Evolutionary conservation across 352 stramenopile species (phyloP).

Genomic region (Stephanocyclus meneghinianus): DNA sequence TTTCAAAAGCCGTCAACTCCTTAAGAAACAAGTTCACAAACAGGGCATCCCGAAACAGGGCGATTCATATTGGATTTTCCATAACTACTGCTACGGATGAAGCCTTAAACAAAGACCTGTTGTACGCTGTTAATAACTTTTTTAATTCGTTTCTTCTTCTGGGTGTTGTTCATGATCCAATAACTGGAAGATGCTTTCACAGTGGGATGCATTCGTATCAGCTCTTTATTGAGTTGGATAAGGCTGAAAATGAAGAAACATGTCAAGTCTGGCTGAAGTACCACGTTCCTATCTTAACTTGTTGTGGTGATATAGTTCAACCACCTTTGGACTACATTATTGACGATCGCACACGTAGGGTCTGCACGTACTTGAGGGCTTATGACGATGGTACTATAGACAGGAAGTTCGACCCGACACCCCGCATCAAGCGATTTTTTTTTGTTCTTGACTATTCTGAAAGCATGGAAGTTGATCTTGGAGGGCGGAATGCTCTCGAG

Average conservation of each 20-base stretch:
- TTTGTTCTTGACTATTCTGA: constrained; percentile 64
- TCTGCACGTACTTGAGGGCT: constrained; percentile 60
- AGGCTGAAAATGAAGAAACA: constrained; percentile 16
- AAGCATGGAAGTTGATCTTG: constrained; percentile 48
- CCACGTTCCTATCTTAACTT: constrained; percentile 48
- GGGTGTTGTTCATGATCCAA: constrained; percentile 33
- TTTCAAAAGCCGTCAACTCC: constrained; percentile 27
- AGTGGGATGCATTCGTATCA: constrained; percentile 31
- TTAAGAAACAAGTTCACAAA: constrained; percentile 29
- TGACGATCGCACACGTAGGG: constrained; percentile 42
- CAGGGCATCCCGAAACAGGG: constrained; percentile 7
- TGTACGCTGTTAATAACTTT: constrained; percentile 45
- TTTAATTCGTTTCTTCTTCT: constrained; percentile 50
- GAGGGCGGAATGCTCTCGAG: constrained; percentile 30
- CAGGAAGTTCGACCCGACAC: constrained; percentile 49
- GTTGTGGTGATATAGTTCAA: constrained; percentile 28
- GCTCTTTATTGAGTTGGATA: constrained; percentile 47
- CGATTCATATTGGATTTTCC: constrained; percentile 41
- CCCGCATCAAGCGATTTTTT: constrained; percentile 41
- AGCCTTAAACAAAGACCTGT: constrained; percentile 16
- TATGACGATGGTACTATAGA: constrained; percentile 61
- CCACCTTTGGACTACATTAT: constrained; percentile 43
- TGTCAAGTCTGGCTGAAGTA: constrained; percentile 22
- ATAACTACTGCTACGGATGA: neutral
- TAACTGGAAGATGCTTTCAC: constrained; percentile 11